These are phyloP conservation scores for Serpula lacrymans DNA, from an alignment of 768 basidiomycete genomes.

Conservation along the genomic window DNA sequence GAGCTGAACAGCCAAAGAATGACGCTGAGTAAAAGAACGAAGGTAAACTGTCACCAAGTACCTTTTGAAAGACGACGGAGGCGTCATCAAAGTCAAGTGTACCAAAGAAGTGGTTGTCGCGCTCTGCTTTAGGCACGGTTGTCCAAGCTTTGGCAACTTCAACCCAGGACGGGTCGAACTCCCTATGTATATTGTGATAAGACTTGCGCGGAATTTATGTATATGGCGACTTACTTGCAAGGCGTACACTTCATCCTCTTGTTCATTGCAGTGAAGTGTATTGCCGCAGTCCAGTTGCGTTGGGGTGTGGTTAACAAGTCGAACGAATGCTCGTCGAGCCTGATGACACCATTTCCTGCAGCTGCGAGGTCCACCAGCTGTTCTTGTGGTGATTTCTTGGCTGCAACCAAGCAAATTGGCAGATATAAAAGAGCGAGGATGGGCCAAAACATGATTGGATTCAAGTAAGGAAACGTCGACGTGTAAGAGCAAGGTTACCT, in stretches of 20 bases:
- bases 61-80: conserved; percentile 76
- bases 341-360: conserved; percentile 75
- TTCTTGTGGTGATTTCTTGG: conserved; percentile 34
- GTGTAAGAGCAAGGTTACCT: no score
- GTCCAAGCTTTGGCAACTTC: conserved; percentile 84
- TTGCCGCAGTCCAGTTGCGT: conserved; percentile 83
- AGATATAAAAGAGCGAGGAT: conserved; percentile 31
- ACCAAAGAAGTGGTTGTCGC: conserved; percentile 88
- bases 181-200: conserved; percentile 40
- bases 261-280: conserved; percentile 88
- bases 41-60: no score
- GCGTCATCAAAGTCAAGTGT: conserved; percentile 85
- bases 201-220: not conserved
- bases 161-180: conserved; percentile 83
- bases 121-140: conserved; percentile 51
- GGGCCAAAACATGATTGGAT: conserved; percentile 14
- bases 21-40: not conserved
- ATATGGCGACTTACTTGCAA: conserved; percentile 67
- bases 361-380: conserved; percentile 69
- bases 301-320: conserved; percentile 72
- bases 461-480: no score
- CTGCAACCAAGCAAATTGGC: conserved; percentile 27
- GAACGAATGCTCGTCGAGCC: conserved; percentile 70
- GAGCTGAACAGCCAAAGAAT: conserved; percentile 46
- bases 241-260: conserved; percentile 81